Conservation (phyloP, 2,329 filamentous ascomycete genomes). For the Colletotrichum acutatum region DNA sequence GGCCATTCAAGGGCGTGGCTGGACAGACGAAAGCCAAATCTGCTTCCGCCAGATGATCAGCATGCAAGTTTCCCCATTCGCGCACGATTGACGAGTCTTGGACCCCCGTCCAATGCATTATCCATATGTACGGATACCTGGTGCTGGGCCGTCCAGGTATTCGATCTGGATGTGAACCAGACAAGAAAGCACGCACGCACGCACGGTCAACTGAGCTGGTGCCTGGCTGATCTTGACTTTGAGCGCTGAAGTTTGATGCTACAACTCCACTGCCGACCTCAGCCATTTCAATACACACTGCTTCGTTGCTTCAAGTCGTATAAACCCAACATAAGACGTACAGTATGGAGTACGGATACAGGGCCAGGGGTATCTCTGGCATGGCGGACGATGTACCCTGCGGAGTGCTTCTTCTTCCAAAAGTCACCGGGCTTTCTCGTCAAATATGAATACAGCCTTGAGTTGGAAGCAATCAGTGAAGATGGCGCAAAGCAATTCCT, state of each 20-base stretch:
- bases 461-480: neutral
- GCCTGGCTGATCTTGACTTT: neutral
- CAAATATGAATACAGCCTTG: neutral
- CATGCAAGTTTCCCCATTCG: slow-evolving; percentile 13
- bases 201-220: neutral
- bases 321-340: neutral
- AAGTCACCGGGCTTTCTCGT: neutral
- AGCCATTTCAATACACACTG: neutral
- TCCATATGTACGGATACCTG: neutral
- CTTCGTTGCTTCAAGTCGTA: neutral
- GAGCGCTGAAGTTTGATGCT: neutral
- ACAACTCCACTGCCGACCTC: neutral
- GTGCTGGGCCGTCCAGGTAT: neutral
- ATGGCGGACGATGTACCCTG: neutral
- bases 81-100: neutral
- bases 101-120: neutral
- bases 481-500: neutral
- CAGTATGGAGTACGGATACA: neutral
- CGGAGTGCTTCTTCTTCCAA: neutral
- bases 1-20: slow-evolving; percentile 15
- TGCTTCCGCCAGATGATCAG: slow-evolving; percentile 15
- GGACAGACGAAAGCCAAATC: slow-evolving; percentile 1
- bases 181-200: neutral
- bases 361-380: neutral
- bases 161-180: neutral